A percentile compares a stretch with the other conserved stretches of the same genome.
Evolutionary conservation across 306 rosid species (phyloP).

Genomic region (Parietaria judaica): DNA sequence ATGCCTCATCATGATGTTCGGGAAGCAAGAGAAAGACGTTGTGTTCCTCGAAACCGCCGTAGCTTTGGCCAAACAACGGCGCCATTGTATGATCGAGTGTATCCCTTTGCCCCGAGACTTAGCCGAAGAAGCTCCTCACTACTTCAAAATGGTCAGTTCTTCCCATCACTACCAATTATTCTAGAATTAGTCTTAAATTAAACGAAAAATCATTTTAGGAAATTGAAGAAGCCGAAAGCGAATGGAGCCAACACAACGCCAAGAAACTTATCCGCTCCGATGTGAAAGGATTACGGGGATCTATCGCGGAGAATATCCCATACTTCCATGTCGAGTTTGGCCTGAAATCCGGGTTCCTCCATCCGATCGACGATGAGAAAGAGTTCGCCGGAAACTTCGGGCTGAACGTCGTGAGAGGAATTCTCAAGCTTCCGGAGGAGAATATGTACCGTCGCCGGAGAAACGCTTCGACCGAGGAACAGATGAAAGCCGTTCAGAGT

Average conservation of each 20-base stretch:
- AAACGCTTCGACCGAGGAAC: conserved; percentile 44
- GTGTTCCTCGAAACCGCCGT: conserved; percentile 89
- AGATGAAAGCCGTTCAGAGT: conserved; percentile 57
- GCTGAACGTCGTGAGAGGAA: conserved; percentile 76
- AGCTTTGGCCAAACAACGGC: conserved; percentile 71
- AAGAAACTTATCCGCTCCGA: conserved; percentile 80
- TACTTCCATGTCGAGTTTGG: conserved; percentile 88
- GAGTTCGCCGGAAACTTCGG: conserved; percentile 61
- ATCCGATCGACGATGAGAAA: conserved; percentile 75
- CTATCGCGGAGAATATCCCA: conserved; percentile 70
- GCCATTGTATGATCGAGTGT: conserved; percentile 79
- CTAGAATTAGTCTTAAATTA: no score
- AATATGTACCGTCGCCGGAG: conserved; percentile 76
- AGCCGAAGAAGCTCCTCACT: conserved; percentile 79
- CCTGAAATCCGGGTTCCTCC: conserved; percentile 67
- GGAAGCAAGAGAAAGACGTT: conserved; percentile 74
- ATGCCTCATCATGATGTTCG: conserved; percentile 91
- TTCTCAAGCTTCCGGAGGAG: conserved; percentile 61
- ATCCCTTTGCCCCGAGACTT: conserved; percentile 68
- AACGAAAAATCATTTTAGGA: conserved; percentile 34
- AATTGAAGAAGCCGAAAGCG: conserved; percentile 88
- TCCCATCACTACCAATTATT: neutral
- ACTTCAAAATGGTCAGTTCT: conserved; percentile 67
- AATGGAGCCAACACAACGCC: conserved; percentile 91
- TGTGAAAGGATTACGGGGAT: conserved; percentile 63